Conservation (phyloP, 768 basidiomycete species). For the Auriscalpium vulgare region DNA sequence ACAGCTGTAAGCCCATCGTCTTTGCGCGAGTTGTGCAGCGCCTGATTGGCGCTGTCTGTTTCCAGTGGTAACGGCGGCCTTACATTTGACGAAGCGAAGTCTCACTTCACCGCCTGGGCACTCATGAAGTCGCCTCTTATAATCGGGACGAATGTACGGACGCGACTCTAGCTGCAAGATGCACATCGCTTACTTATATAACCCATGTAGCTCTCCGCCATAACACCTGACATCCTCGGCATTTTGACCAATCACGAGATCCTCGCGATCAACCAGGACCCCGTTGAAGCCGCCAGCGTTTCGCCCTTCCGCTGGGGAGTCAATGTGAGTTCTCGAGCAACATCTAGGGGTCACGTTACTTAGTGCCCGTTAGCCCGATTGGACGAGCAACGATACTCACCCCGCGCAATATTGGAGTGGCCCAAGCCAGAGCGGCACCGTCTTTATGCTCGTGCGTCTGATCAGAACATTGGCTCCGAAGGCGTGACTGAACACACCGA, state of each 20-base stretch:
- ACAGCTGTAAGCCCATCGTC: conserved; percentile 3
- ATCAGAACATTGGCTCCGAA: no score
- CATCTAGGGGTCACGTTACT: not conserved
- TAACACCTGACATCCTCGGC: conserved; percentile 41
- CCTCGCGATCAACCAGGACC: conserved; percentile 62
- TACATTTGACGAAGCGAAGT: conserved; percentile 54
- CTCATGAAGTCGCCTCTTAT: conserved; percentile 63
- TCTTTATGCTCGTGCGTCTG: conserved; percentile 56
- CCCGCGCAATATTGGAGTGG: conserved; percentile 74
- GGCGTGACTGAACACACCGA: no score
- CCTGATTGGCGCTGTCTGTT: not conserved
- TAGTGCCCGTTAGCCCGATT: conserved; percentile 25
- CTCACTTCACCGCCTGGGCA: conserved; percentile 69
- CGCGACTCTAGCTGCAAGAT: not conserved
- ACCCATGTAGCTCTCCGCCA: conserved; percentile 35
- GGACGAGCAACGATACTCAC: conserved; percentile 33
- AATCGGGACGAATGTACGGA: conserved; percentile 48
- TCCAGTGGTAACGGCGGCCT: conserved; percentile 55
- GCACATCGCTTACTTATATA: not conserved
- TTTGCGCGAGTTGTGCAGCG: not conserved
- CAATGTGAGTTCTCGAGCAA: conserved; percentile 36
- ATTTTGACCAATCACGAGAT: conserved; percentile 60
- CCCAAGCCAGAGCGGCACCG: conserved; percentile 51
- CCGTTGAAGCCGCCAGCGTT: conserved; percentile 49
- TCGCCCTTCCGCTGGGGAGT: conserved; percentile 65